Base-by-base conservation (phyloP, 192 early-diverging fungal genomes). In the Rhizophagus clarus region DNA sequence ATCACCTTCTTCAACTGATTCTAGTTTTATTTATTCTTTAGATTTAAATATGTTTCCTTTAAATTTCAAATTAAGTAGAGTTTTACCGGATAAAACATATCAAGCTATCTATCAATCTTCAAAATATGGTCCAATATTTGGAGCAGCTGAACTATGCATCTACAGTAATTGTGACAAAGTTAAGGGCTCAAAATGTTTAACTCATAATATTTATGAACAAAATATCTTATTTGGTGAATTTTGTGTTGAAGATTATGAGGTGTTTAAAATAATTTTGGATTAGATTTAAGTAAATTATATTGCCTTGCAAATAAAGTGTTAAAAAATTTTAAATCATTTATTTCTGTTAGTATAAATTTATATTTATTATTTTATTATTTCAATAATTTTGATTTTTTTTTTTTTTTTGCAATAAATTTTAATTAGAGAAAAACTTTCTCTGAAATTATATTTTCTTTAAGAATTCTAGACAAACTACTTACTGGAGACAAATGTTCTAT, bases 161-260 rank as follows among this genome's bases (percentile, higher is more conserved):
- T 63, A n/a, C 2, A 26, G 24, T 26, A 63, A 63, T 63, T 63
- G 62, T 24, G 26, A 63, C 26, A n/a, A 63, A 63, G 26, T 28
- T 28, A 63, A 63, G 11, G 26, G 62, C 28, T 63, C 62, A 2
- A 28, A 63, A 1, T 63, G 62, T 63, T 26, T 26, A 26, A 26
- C 24, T 63, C n/a, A 63, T 63, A n/a, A 63, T 32, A 31, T 31
- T 68, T 68, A 68, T 29, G 66, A 68, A 68, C 24, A 29, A 37
- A 68, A 68, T 3, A 31, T 32, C 20, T 31, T 17, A 11, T 17
- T 68, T 26, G 17, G 28, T 20, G 26, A 29, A 31, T 68, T 68
- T 32, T 68, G 17, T 68, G 66, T 68, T 68, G 66, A 68, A 14
- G 66, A 68, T 32, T 68, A 68, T 32, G 66, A 68, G 31, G 31